Evolutionary conservation across 2,329 filamentous ascomycete species (phyloP), one percentile per base, ranked within the genome.

Genomic region (Diaporthe longicolla): DNA sequence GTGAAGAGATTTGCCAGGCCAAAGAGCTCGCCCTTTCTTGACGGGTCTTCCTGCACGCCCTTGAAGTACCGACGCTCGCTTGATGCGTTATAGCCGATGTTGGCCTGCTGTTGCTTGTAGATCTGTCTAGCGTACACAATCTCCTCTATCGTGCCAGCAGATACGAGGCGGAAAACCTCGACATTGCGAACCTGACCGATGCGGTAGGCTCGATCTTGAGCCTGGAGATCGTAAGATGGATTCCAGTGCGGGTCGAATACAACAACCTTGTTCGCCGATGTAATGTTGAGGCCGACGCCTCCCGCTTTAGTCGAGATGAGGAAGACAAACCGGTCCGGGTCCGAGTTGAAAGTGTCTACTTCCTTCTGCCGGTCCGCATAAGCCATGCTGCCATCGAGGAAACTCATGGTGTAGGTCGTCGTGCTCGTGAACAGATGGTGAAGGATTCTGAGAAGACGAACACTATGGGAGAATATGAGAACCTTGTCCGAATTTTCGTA

Each of bases 201-300:
- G 69, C 97, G 93, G 81, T 99, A 98, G 3, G 97, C 97, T 69
- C 97, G 91, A 80, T 99, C 97, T 83, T 99, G 97, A 0, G 97
- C 97, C 82, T 99, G 97, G 0, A 98, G 88, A 79, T 99, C 97
- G 78, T 97, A 96, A 2, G 94, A 91, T 0, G 97, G 97, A 77
- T 99, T 99, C 97, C 97, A 99, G 79, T 98, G 97, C 0, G 97
- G 97, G 81, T 98, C 97, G 63, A 98, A 92, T 48, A 99, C 94
- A 54, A 99, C 96, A 0, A 99, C 97, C 83, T 98, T 98, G 84
- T 99, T 99, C 1, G 97, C 97, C 2, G 95, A 97, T 0, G 96
- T 98, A 80, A 99, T 98, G 81, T 99, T 99, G 37, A 99, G 87
- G 0, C 97, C 97, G 0, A 98, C 93, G 6, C 97, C 97, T 32